Evolutionary conservation across 345 rosid genomes (phyloP), one percentile per base, ranked within the genome.

Genomic region (Gynandropsis gynandra): DNA sequence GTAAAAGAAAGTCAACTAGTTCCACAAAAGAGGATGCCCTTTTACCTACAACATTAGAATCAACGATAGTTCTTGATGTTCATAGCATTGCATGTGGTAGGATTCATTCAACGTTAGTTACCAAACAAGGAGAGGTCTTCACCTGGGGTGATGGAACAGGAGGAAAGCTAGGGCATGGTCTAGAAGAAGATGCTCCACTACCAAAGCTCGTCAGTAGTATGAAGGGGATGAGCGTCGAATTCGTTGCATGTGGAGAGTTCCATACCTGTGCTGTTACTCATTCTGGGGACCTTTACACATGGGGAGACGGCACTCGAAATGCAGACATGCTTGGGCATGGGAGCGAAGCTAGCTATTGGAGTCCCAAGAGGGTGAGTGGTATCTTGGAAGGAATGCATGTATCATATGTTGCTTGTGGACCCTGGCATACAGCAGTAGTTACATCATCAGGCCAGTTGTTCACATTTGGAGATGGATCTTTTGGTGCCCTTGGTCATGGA

Each of bases 381-480:
- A 52, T 42, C 50, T 58, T 89, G 65, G 94, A 81, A 5, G 80
- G 82, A 12, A 20, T 72, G 20, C 74, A 68, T 47, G 73, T 89
- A 39, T 67, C 88, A 33, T 41, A 57, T 50, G 42, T 89, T 11
- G 78, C 94, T 49, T 89, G 95, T 51, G 95, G 97, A 57, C 80
- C 80, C 8, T 89, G 93, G 87, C 97, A 89, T 76, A 85, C 93
- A 44, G 83, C 89, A 51, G 78, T 60, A 29, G 82, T 89, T 59
- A 72, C 82, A 56, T 81, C 85, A 54, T 53, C 71, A 14, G 88
- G 95, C 9, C 81, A 72, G 62, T 72, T 89, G 64, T 89, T 86
- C 64, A 89, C 95, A 51, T 86, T 89, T 70, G 97, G 97, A 56
- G 97, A 89, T 67, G 97, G 97, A 56, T 73, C 82, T 31, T 86